Conservation (phyloP, 306 rosid species). For the Sesbania bispinosa region DNA sequence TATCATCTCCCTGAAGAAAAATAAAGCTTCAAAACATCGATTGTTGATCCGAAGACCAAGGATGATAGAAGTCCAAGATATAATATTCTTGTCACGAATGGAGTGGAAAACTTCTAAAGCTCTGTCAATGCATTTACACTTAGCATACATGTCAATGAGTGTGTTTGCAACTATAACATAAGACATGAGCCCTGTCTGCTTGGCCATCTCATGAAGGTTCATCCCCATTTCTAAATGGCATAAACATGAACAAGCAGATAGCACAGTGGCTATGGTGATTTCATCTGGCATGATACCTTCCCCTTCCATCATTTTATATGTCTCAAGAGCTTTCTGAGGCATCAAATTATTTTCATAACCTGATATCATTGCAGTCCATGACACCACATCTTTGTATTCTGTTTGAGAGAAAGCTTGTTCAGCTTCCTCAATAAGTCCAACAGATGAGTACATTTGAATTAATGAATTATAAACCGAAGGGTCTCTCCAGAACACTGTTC, state of each 20-base stretch:
- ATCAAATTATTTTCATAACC: constrained; percentile 56
- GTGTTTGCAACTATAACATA: constrained; percentile 63
- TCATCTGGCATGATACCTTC: constrained; percentile 72
- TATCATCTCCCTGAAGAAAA: constrained; percentile 67
- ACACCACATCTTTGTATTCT: constrained; percentile 70
- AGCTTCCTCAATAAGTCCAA: constrained; percentile 69
- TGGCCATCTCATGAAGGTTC: constrained; percentile 70
- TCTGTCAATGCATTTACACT: constrained; percentile 69
- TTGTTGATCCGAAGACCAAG: constrained; percentile 76
- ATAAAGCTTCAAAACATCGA: constrained; percentile 71
- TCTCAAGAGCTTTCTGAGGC: constrained; percentile 70
- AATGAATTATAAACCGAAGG: constrained; percentile 61
- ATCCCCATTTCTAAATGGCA: constrained; percentile 66
- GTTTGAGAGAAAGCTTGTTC: constrained; percentile 58
- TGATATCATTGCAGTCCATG: constrained; percentile 86
- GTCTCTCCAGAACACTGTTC: constrained; percentile 47
- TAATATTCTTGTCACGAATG: constrained; percentile 52
- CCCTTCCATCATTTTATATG: constrained; percentile 65
- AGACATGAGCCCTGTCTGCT: constrained; percentile 61
- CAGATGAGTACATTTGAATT: constrained; percentile 72
- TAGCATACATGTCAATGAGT: no score
- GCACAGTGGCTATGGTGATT: constrained; percentile 66
- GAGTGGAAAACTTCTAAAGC: constrained; percentile 78
- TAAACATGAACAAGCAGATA: constrained; percentile 77
- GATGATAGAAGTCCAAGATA: constrained; percentile 88